A percentile compares a stretch with the other conserved stretches of the same genome.
These are phyloP conservation scores for Capsicum pubescens DNA, from an alignment of 257 asterid species.

Conservation along the genomic window DNA sequence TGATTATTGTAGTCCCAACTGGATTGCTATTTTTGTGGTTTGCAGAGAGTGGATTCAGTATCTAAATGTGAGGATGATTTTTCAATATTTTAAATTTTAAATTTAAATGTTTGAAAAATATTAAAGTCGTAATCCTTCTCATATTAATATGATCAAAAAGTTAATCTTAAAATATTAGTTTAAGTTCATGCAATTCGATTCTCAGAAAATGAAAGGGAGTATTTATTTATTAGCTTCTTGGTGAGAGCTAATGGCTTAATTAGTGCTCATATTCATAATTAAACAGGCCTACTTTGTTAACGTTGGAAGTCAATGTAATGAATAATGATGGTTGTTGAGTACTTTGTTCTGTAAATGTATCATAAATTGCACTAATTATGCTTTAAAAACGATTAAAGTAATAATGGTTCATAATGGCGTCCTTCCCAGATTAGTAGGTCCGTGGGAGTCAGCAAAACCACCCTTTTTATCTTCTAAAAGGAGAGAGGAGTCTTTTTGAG, in stretches of 20 bases:
- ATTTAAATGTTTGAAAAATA: no score
- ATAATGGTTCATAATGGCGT: background rate
- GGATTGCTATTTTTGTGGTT: background rate
- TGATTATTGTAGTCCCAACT: background rate
- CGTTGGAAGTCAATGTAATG: background rate
- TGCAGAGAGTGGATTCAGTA: no score
- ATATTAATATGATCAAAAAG: no score
- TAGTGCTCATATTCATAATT: background rate
- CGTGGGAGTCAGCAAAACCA: background rate
- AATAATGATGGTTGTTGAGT: background rate
- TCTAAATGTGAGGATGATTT: no score
- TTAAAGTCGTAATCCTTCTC: no score
- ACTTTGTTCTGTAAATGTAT: background rate
- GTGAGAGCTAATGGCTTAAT: background rate
- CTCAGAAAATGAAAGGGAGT: no score
- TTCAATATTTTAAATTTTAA: no score
- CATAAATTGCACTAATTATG: background rate
- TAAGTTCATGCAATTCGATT: no score
- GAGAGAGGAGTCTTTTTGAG: background rate
- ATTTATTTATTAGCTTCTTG: background rate
- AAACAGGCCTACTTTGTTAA: slow-evolving; percentile 9
- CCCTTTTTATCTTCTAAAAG: background rate
- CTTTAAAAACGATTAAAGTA: background rate
- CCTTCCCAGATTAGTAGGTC: background rate
- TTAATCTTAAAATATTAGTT: no score